phyloP scores from a whole-genome alignment of 208 protist species.

The Trypanosoma grayi region DNA sequence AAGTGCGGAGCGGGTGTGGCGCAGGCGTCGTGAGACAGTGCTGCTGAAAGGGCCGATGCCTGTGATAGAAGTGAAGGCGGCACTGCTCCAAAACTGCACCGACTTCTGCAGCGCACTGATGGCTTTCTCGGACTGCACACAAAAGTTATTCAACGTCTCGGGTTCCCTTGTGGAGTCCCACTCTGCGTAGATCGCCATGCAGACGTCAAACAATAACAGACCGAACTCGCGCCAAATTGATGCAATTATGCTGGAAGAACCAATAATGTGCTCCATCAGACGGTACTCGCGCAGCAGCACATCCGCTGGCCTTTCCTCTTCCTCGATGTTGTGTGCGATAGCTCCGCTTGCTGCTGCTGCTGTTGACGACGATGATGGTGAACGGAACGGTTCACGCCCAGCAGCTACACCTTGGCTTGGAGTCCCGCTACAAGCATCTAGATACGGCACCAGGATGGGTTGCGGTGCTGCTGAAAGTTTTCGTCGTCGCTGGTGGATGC shows the following conservation, averaged over 20 bases:
- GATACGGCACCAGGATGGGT: not conserved
- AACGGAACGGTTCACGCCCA: not conserved
- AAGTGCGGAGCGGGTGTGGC: conserved; percentile 66
- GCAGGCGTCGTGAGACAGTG: conserved; percentile 46
- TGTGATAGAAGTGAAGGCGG: conserved; percentile 38
- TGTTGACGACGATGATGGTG: not conserved
- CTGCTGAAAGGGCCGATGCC: conserved; percentile 72
- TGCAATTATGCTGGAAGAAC: conserved; percentile 38
- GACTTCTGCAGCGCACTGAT: conserved; percentile 78
- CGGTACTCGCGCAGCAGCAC: conserved; percentile 78
- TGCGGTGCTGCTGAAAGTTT: not conserved
- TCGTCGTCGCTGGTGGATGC: conserved; percentile 1
- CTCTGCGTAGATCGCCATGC: conserved; percentile 81
- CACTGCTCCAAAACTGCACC: conserved; percentile 69
- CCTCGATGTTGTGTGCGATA: conserved; percentile 1
- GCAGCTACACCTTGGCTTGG: not conserved
- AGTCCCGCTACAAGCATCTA: not conserved
- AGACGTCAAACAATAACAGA: conserved; percentile 82
- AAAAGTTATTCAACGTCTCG: conserved; percentile 79
- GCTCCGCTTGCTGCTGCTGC: not conserved
- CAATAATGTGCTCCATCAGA: conserved; percentile 75
- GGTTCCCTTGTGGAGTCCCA: conserved; percentile 58
- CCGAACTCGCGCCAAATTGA: conserved; percentile 87
- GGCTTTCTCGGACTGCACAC: conserved; percentile 68
- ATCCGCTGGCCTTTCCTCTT: conserved; percentile 38